These are phyloP conservation scores for Jatropha curcas DNA, from an alignment of 345 rosid genomes.

Conservation along the genomic window DNA sequence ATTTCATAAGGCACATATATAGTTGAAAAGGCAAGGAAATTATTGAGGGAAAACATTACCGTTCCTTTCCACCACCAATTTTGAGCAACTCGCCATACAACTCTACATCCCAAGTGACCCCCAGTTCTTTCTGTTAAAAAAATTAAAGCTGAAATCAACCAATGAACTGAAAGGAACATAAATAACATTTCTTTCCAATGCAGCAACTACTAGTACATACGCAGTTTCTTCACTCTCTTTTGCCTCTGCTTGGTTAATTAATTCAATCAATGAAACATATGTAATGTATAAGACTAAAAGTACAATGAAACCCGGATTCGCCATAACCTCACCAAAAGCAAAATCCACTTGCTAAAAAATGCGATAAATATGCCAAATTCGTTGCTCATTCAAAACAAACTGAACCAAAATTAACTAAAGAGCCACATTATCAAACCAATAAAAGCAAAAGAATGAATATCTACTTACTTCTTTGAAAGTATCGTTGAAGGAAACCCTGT, in stretches of 20 bases:
- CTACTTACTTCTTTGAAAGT: slow-evolving; percentile 72
- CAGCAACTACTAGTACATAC: neutral
- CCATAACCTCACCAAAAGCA: neutral
- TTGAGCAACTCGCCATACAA: slow-evolving; percentile 88
- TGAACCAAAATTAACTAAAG: neutral
- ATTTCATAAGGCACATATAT: neutral
- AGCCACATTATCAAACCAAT: neutral
- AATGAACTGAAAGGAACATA: neutral
- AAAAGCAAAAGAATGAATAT: neutral
- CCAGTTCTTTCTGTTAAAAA: slow-evolving; percentile 62
- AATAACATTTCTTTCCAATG: neutral
- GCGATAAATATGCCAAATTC: neutral
- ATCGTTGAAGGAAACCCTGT: slow-evolving; percentile 89
- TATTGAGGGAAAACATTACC: slow-evolving; percentile 33
- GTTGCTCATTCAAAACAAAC: neutral
- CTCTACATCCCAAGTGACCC: slow-evolving; percentile 89
- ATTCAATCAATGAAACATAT: neutral
- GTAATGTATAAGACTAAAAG: neutral
- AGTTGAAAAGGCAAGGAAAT: neutral
- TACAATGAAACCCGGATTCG: neutral
- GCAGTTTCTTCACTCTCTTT: neutral
- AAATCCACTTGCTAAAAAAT: neutral
- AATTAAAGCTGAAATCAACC: slow-evolving; percentile 12
- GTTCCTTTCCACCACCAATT: slow-evolving; percentile 96
- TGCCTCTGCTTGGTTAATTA: neutral